Evolutionary conservation across 1,139 yeast species (phyloP).

Genomic region (Nakaseomyces glabratus): DNA sequence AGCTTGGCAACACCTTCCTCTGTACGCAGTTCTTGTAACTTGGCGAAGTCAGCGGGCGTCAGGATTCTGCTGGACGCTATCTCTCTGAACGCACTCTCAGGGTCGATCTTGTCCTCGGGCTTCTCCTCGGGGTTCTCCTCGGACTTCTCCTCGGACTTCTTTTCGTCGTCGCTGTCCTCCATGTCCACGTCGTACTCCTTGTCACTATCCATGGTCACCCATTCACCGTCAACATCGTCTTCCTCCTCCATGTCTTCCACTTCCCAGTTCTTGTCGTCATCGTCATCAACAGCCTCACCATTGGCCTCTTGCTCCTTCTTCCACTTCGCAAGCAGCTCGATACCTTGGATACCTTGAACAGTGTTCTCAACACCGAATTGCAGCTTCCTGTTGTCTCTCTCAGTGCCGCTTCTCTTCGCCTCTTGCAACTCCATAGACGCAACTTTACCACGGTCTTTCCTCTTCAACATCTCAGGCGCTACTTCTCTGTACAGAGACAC

Average conservation of each 20-base stretch:
- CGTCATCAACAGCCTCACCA: slow-evolving; percentile 50
- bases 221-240: slow-evolving; percentile 40
- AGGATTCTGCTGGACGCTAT: slow-evolving; percentile 67
- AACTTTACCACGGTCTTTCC: slow-evolving; percentile 85
- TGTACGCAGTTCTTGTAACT: slow-evolving; percentile 73
- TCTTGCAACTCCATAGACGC: slow-evolving; percentile 74
- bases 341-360: slow-evolving; percentile 71
- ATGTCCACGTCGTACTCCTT: slow-evolving; percentile 42
- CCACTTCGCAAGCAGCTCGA: slow-evolving; percentile 86
- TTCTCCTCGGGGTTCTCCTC: slow-evolving; percentile 15
- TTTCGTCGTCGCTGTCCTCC: slow-evolving; percentile 38
- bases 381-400: slow-evolving; percentile 31
- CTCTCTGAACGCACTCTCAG: slow-evolving; percentile 47
- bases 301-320: slow-evolving; percentile 41
- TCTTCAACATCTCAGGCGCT: slow-evolving; percentile 89
- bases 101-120: slow-evolving; percentile 23
- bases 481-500: slow-evolving; percentile 80
- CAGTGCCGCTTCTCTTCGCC: slow-evolving; percentile 37
- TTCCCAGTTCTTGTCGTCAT: slow-evolving; percentile 54
- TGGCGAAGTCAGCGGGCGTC: slow-evolving; percentile 97
- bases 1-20: slow-evolving; percentile 78
- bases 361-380: slow-evolving; percentile 68
- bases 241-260: slow-evolving; percentile 40
- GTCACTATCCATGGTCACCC: slow-evolving; percentile 50
- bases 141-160: slow-evolving; percentile 18